Percentiles rank a stretch among this genome's conserved stretches.
These are phyloP conservation scores for Sugiyamaella pinicola DNA, from an alignment of 1,139 yeast genomes.

Conservation along the genomic window DNA sequence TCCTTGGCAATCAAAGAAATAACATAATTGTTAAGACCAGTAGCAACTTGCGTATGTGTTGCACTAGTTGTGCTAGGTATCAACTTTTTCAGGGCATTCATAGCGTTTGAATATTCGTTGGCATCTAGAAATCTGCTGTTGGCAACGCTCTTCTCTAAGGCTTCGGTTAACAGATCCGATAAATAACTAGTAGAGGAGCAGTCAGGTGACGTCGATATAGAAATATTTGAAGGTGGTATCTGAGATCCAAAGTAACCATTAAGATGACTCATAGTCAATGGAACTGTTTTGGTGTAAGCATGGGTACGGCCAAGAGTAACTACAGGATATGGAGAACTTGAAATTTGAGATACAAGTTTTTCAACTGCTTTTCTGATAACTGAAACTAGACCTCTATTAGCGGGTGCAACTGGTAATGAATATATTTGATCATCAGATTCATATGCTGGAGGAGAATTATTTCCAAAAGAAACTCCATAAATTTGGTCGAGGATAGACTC, in stretches of 20 bases:
- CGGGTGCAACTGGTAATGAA: constrained; percentile 23
- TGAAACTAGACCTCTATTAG: constrained; percentile 23
- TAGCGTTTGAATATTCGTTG: constrained; percentile 34
- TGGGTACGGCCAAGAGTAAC: constrained; percentile 10
- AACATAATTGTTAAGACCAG: constrained; percentile 31
- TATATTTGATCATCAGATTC: constrained; percentile 19
- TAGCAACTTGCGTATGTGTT: constrained; percentile 28
- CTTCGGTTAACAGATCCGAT: constrained; percentile 29
- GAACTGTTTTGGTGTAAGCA: background rate
- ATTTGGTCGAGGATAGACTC: constrained; percentile 28
- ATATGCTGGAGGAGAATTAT: background rate
- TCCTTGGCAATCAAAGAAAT: constrained; percentile 28
- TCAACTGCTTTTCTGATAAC: constrained; percentile 23
- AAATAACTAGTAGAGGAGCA: constrained; percentile 24
- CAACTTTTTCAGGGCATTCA: constrained; percentile 30
- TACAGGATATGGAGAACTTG: constrained; percentile 24
- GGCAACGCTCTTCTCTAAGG: constrained; percentile 31
- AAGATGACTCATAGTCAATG: background rate
- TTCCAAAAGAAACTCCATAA: constrained; percentile 1
- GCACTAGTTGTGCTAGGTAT: constrained; percentile 25
- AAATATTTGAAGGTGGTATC: background rate
- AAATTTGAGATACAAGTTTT: constrained; percentile 22
- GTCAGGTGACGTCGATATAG: background rate
- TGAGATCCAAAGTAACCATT: background rate
- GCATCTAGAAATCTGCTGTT: constrained; percentile 33